Evolutionary conservation across 1,284 basidiomycete genomes (phyloP).

Genomic region (Takashimella koratensis): DNA sequence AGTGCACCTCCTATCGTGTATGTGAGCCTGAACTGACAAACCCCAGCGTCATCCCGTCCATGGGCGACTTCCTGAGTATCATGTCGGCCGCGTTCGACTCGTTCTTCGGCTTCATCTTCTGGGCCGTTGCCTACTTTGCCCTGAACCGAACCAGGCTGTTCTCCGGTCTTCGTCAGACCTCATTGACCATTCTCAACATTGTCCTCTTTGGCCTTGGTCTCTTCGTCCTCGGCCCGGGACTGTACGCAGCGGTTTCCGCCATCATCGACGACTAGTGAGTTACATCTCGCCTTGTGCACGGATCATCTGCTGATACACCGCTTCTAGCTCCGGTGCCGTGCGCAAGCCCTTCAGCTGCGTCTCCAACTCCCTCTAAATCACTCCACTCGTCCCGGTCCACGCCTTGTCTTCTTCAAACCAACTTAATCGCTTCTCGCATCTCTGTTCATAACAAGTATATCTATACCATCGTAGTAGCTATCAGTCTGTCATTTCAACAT

Average conservation of each 20-base stretch:
- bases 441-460: too few species aligned
- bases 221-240: conserved; percentile 53
- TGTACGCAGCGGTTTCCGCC: conserved; percentile 52
- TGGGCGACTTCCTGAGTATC: conserved; percentile 51
- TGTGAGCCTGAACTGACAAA: not conserved
- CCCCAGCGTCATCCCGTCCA: conserved; percentile 47
- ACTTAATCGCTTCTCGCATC: too few species aligned
- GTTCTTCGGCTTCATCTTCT: conserved; percentile 50
- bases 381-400: too few species aligned
- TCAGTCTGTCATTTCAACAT: too few species aligned
- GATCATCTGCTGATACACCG: conserved; percentile 12
- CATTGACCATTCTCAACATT: conserved; percentile 42
- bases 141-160: conserved; percentile 46
- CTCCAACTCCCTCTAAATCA: conserved; percentile 17
- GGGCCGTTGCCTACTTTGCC: conserved; percentile 51
- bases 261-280: conserved; percentile 48
- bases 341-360: conserved; percentile 23
- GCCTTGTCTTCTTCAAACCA: too few species aligned
- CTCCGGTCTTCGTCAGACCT: conserved; percentile 22
- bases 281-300: conserved; percentile 7
- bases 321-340: conserved; percentile 14
- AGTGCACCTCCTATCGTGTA: conserved; percentile 7
- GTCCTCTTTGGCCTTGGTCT: conserved; percentile 48
- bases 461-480: too few species aligned
- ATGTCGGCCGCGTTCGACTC: conserved; percentile 41